phyloP scores from a whole-genome alignment of 495 filamentous ascomycete species.

The Tricharina praecox region DNA sequence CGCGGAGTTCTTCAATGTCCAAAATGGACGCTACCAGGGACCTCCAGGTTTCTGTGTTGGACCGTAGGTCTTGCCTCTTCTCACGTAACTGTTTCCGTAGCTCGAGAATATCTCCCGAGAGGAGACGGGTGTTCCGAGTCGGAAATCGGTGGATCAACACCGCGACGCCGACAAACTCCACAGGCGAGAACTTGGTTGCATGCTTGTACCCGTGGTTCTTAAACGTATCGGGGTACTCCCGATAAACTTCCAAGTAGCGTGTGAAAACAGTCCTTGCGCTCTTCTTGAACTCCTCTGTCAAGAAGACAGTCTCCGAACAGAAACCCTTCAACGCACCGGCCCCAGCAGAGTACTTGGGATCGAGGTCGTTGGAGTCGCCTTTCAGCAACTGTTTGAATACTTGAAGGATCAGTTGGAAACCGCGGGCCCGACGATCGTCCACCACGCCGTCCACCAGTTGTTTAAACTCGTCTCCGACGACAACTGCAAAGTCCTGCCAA shows the following conservation, averaged over 20 bases:
- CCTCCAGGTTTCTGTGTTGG: constrained; percentile 30
- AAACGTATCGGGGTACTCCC: constrained; percentile 23
- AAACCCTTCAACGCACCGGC: constrained; percentile 16
- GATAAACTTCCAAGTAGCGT: constrained; percentile 16
- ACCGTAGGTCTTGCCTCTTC: constrained; percentile 29
- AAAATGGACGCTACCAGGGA: constrained; percentile 29
- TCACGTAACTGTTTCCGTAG: constrained; percentile 29
- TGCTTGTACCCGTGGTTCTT: constrained; percentile 19
- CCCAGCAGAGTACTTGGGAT: constrained; percentile 15
- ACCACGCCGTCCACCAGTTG: constrained; percentile 27
- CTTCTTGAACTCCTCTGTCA: constrained; percentile 12
- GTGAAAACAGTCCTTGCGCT: constrained; percentile 15
- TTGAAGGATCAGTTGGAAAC: constrained; percentile 26
- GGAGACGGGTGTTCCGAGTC: constrained; percentile 25
- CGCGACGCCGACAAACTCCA: constrained; percentile 32
- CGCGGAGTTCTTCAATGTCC: constrained; percentile 20
- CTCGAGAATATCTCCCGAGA: constrained; percentile 30
- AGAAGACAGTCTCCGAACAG: constrained; percentile 10
- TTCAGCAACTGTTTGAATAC: constrained; percentile 22
- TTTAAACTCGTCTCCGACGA: constrained; percentile 30
- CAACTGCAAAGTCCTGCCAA: constrained; percentile 32
- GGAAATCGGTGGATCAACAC: constrained; percentile 31
- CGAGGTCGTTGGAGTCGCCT: constrained; percentile 11
- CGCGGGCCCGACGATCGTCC: constrained; percentile 26
- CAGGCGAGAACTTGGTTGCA: constrained; percentile 31